Evolutionary conservation across 2,329 filamentous ascomycete genomes (phyloP).

Genomic region (Diplodia scrobiculata): DNA sequence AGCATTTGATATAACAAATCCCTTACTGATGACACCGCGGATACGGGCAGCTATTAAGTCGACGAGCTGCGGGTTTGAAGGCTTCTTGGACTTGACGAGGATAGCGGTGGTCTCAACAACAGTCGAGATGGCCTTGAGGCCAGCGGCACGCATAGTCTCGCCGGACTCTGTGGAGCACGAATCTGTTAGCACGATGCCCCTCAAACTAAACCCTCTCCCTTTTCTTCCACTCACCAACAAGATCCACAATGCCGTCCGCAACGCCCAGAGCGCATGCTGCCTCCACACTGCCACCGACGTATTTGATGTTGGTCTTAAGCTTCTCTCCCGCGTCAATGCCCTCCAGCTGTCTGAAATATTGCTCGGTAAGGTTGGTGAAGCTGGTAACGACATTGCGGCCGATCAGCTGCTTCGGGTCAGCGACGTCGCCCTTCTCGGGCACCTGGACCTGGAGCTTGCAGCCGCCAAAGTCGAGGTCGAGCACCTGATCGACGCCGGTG

Average conservation of each 20-base stretch:
- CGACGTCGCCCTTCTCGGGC: slow-evolving; percentile 76
- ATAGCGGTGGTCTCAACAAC: slow-evolving; percentile 86
- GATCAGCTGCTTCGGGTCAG: slow-evolving; percentile 72
- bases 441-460: slow-evolving; percentile 98
- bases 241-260: slow-evolving; percentile 94
- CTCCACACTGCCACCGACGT: slow-evolving; percentile 94
- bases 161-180: slow-evolving; percentile 73
- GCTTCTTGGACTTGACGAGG: slow-evolving; percentile 84
- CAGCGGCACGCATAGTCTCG: slow-evolving; percentile 96
- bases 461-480: slow-evolving; percentile 86
- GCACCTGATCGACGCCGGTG: slow-evolving; percentile 73
- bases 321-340: slow-evolving; percentile 39
- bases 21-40: slow-evolving; percentile 80
- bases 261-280: slow-evolving; percentile 94
- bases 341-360: slow-evolving; percentile 83
- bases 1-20: slow-evolving; percentile 30
- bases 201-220: background rate
- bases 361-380: slow-evolving; percentile 80
- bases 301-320: slow-evolving; percentile 86
- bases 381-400: slow-evolving; percentile 95
- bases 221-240: slow-evolving; percentile 72
- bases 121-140: slow-evolving; percentile 90
- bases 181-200: slow-evolving; percentile 1
- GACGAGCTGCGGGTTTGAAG: slow-evolving; percentile 77
- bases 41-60: slow-evolving; percentile 85